These are phyloP conservation scores for Inga oerstediana DNA, from an alignment of 306 rosid species.

Conservation along the genomic window DNA sequence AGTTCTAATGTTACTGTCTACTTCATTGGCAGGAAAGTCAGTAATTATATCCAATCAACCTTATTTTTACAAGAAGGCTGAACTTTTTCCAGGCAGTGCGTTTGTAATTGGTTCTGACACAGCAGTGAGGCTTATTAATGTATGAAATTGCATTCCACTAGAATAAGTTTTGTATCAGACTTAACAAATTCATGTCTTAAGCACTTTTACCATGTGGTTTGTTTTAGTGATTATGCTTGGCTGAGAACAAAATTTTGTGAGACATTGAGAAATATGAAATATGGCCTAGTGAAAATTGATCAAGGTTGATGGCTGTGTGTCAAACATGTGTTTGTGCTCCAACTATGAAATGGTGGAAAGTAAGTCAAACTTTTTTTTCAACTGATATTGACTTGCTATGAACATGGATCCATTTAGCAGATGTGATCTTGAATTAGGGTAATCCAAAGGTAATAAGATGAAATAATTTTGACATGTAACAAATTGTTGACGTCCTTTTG, in stretches of 20 bases:
- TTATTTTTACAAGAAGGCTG: slow-evolving; percentile 86
- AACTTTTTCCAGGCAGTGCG: slow-evolving; percentile 89
- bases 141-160: slow-evolving; percentile 44
- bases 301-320: background rate
- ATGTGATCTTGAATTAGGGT: background rate
- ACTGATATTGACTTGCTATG: background rate
- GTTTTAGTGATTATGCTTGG: slow-evolving; percentile 12
- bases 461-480: background rate
- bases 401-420: slow-evolving; percentile 6
- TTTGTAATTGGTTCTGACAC: slow-evolving; percentile 96
- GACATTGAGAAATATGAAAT: background rate
- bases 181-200: slow-evolving; percentile 23
- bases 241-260: background rate
- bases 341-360: background rate
- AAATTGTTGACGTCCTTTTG: background rate
- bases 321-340: background rate
- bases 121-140: slow-evolving; percentile 78
- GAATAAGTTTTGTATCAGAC: slow-evolving; percentile 17
- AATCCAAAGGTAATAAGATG: background rate
- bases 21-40: slow-evolving; percentile 72
- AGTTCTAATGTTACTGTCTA: slow-evolving; percentile 33
- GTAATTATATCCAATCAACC: slow-evolving; percentile 87
- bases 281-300: slow-evolving; percentile 2
- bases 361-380: background rate
- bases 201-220: background rate